Base-by-base conservation (phyloP, 2,329 filamentous ascomycete genomes). In the Chrysoporthe austroafricana region DNA sequence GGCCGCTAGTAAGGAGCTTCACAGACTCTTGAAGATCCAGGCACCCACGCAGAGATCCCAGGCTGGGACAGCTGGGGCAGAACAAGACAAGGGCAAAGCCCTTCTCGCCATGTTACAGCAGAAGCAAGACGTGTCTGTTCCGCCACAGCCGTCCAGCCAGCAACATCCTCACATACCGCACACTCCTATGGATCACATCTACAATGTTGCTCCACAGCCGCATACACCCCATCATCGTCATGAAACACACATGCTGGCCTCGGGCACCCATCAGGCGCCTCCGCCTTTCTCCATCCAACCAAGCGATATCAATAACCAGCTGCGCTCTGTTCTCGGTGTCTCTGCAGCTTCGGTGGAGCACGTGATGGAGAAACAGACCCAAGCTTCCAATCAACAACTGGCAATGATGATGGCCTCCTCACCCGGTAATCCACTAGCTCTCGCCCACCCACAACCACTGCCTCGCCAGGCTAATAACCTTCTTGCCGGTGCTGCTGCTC, bases 141-240 rank as follows among this genome's bases (percentile, higher is more conserved):
- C 62, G 64, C 71, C 14, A 63, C 69, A 61, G 66, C 68, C 32
- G 67, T 52, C 63, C 44, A 68, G 67, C 36, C 64, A 66, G 72
- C 72, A 48, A 62, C 70, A 67, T 70, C 43, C 52, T 46, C 62
- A 69, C 16, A 7, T 77, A 69, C 83, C 81, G 54, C 82, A 83
- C 62, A 87, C 86, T 5, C 85, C 87, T 9, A 76, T 86, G 43
- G 86, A 90, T 16, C 85, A 88, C 69, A 80, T 82, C 21, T 77
- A 82, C 62, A 75, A 77, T 5, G 81, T 85, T 36, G 81, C 84
- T 32, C 75, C 83, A 39, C 83, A 86, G 73, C 86, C 88, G 16
- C 81, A 79, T 52, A 86, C 85, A 54, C 87, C 88, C 7, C 87
- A 89, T 61, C 84, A 87, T 73, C 83, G 86, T 66, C 84, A 85